Conservation (phyloP, 2,329 filamentous ascomycete species). For the Neoarthrinium moseri region DNA sequence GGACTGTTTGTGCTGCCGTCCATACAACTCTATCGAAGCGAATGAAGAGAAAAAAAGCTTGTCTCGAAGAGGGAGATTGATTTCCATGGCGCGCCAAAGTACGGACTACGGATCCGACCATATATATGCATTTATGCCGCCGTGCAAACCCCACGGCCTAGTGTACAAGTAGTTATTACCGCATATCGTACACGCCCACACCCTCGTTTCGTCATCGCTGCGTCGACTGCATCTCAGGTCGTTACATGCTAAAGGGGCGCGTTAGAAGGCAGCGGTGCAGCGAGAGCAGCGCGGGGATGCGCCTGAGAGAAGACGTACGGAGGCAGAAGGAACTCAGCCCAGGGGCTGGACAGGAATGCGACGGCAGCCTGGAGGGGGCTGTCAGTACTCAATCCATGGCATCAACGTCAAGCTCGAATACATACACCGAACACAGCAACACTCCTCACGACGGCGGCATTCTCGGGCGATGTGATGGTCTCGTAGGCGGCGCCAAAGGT, state of each 20-base stretch:
- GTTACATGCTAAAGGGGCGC: background rate
- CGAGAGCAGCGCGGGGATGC: background rate
- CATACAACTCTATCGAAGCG: no score
- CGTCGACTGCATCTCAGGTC: no score
- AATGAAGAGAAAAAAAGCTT: no score
- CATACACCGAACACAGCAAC: constrained; percentile 68
- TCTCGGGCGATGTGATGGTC: constrained; percentile 64
- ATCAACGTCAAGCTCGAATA: constrained; percentile 13
- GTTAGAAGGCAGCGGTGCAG: background rate
- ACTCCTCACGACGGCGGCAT: constrained; percentile 67
- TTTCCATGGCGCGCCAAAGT: no score
- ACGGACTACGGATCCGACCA: no score
- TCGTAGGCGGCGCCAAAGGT: constrained; percentile 59
- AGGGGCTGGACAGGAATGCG: constrained; percentile 65
- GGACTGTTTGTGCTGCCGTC: no score
- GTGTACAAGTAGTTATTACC: background rate
- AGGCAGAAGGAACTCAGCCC: constrained; percentile 66
- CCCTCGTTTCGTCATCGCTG: no score
- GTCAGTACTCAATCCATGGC: background rate
- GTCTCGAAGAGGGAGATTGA: no score
- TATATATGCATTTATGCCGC: no score
- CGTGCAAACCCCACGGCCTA: no score
- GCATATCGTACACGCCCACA: background rate
- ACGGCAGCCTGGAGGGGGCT: constrained; percentile 52
- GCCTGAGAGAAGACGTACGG: constrained; percentile 45